Conservation (phyloP, 768 basidiomycete genomes). For the Cubamyces sp. region DNA sequence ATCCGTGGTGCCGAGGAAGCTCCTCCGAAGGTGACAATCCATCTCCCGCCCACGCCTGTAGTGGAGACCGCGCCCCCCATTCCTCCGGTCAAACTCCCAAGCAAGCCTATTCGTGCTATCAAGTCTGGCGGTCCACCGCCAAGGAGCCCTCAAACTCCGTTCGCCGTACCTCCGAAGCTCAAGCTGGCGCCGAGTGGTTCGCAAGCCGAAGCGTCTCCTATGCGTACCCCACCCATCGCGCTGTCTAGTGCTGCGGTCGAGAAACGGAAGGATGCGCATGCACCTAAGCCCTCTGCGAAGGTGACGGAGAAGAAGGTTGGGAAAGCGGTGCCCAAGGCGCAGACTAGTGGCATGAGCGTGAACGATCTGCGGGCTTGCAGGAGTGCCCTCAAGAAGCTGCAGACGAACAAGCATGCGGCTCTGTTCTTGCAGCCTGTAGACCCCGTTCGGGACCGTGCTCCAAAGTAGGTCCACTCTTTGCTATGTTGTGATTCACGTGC, state of each 20-base stretch:
- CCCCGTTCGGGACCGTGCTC: slow-evolving; percentile 89
- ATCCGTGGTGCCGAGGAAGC: slow-evolving; percentile 84
- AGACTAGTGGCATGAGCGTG: slow-evolving; percentile 73
- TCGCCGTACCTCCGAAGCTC: slow-evolving; percentile 55
- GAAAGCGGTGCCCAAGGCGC: slow-evolving; percentile 66
- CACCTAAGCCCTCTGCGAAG: slow-evolving; percentile 29
- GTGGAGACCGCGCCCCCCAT: slow-evolving; percentile 60
- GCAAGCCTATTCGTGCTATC: slow-evolving; percentile 43
- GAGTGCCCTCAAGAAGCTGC: slow-evolving; percentile 80
- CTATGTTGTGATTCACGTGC: too few relatives aligned
- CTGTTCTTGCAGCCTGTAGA: slow-evolving; percentile 92
- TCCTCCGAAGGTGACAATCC: slow-evolving; percentile 84
- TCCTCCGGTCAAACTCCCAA: slow-evolving; percentile 54
- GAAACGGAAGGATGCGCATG: slow-evolving; percentile 20
- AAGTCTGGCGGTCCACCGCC: slow-evolving; percentile 41
- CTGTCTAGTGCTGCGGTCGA: slow-evolving; percentile 14
- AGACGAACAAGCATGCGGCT: slow-evolving; percentile 68
- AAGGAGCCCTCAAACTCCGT: slow-evolving; percentile 35
- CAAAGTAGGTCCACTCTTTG: slow-evolving; percentile 55
- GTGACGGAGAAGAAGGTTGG: slow-evolving; percentile 36
- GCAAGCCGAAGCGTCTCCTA: slow-evolving; percentile 30
- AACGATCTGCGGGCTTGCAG: slow-evolving; percentile 78
- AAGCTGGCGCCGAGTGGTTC: slow-evolving; percentile 50
- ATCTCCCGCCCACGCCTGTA: slow-evolving; percentile 76
- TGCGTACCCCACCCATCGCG: slow-evolving; percentile 34